These are phyloP conservation scores for Tinospora cordifolia DNA, from an alignment of 164 flowering plant species.

Conservation along the genomic window DNA sequence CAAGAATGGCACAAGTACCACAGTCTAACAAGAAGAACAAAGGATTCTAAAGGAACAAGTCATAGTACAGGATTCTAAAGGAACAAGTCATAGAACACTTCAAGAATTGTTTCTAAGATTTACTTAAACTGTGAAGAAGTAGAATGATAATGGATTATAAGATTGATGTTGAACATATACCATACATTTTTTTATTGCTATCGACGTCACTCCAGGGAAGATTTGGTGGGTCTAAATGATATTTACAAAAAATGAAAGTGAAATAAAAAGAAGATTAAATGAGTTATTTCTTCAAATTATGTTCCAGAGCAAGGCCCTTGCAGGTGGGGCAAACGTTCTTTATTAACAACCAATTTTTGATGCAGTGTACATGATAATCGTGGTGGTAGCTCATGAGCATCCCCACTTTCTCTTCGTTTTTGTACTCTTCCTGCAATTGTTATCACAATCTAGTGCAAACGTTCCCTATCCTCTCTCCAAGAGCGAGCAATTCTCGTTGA, in stretches of 20 bases:
- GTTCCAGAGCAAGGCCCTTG: no score
- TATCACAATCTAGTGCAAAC: neutral
- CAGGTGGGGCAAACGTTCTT: no score
- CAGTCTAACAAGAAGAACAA: no score
- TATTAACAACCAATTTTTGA: constrained; percentile 63
- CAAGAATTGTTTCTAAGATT: neutral
- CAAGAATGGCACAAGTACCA: no score
- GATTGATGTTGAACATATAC: neutral
- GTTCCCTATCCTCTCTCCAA: no score
- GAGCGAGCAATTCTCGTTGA: constrained; percentile 63
- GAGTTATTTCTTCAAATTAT: no score
- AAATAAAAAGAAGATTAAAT: no score
- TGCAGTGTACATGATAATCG: constrained; percentile 47
- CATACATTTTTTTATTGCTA: neutral
- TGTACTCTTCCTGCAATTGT: constrained; percentile 54
- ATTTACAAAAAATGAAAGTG: no score
- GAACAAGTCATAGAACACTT: neutral
- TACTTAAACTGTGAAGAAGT: neutral
- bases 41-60: no score
- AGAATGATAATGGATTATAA: neutral
- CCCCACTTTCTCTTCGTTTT: constrained; percentile 43
- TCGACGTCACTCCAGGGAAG: neutral
- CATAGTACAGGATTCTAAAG: no score
- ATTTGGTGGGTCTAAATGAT: no score
- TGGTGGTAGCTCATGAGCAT: constrained; percentile 40